Percentiles rank a stretch among this genome's conserved stretches.
phyloP scores from a whole-genome alignment of 257 asterid genomes.

The Galeopsis tetrahit region DNA sequence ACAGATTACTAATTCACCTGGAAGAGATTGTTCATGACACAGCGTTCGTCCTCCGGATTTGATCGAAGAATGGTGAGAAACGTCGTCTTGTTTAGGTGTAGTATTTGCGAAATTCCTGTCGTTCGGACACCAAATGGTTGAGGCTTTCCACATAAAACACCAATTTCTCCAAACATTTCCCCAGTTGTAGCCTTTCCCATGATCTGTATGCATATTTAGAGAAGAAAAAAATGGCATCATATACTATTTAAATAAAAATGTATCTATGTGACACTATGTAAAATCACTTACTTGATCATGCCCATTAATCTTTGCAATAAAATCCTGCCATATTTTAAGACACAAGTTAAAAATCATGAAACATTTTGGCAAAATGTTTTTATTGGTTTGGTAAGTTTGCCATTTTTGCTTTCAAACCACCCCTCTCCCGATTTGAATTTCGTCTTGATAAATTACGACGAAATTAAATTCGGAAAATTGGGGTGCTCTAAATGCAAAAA shows the following conservation, averaged over 20 bases:
- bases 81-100: conserved; percentile 44
- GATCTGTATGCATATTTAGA: conserved; percentile 36
- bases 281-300: conserved; percentile 46
- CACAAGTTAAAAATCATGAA: neutral
- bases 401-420: too few relatives aligned
- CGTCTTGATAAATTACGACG: too few relatives aligned
- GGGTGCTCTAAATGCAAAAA: too few relatives aligned
- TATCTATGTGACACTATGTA: neutral
- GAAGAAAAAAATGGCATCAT: conserved; percentile 1
- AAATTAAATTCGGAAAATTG: too few relatives aligned
- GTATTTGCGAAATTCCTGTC: conserved; percentile 47
- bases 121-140: conserved; percentile 58
- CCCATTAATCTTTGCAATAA: conserved; percentile 47
- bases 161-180: conserved; percentile 61
- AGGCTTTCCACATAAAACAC: conserved; percentile 50
- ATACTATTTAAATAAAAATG: conserved; percentile 1
- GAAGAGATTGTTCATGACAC: conserved; percentile 46
- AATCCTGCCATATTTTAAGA: conserved; percentile 39
- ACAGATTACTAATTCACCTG: conserved; percentile 27
- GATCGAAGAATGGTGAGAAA: conserved; percentile 46
- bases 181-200: conserved; percentile 48
- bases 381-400: too few relatives aligned
- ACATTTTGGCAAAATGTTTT: too few relatives aligned
- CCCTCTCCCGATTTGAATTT: too few relatives aligned
- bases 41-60: conserved; percentile 45